Evolutionary conservation across 768 basidiomycete species (phyloP).

Genomic region (Hysterangium stoloniferum): DNA sequence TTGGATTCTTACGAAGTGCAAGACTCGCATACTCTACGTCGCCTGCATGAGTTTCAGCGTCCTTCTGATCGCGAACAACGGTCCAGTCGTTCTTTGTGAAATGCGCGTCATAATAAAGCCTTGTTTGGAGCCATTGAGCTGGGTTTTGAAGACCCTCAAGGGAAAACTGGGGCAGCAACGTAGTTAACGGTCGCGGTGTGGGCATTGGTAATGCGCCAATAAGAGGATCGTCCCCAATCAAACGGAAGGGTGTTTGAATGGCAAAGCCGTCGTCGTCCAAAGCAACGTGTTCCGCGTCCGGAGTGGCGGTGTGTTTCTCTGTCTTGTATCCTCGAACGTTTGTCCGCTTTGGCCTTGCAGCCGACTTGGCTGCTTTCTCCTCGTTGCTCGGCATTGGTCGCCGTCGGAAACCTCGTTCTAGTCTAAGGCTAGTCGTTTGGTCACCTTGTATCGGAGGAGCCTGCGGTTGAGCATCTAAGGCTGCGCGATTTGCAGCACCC

Average conservation of each 20-base stretch:
- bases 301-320: too few relatives aligned
- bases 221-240: neutral
- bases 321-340: too few relatives aligned
- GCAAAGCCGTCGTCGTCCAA: neutral
- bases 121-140: neutral
- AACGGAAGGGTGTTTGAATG: neutral
- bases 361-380: too few relatives aligned
- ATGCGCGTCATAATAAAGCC: neutral
- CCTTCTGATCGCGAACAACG: too few relatives aligned
- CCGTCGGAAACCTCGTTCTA: neutral
- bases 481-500: too few relatives aligned
- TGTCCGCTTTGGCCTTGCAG: too few relatives aligned
- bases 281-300: too few relatives aligned
- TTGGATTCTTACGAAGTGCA: neutral
- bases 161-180: neutral
- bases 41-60: neutral
- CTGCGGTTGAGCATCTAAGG: too few relatives aligned
- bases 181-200: neutral
- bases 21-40: constrained; percentile 4
- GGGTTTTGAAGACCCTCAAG: neutral
- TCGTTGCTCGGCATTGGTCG: too few relatives aligned
- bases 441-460: too few relatives aligned
- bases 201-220: neutral
- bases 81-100: constrained; percentile 2
- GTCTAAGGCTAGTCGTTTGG: too few relatives aligned